Evolutionary conservation across 2,329 filamentous ascomycete species (phyloP), one percentile per base, ranked within the genome.

Genomic region (Paraphaeosphaeria minitans): DNA sequence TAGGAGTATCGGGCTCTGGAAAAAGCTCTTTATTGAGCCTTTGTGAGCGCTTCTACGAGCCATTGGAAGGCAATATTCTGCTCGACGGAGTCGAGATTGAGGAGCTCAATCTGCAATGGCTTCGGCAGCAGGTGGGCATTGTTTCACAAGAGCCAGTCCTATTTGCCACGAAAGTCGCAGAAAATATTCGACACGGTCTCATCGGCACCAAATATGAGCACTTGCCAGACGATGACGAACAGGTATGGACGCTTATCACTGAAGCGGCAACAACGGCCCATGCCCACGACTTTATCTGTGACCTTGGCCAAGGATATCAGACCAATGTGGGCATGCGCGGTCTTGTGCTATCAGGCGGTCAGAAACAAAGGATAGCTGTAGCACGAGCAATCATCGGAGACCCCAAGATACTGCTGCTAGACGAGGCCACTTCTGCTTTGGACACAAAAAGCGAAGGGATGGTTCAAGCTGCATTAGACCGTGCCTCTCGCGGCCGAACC

Each of bases 361-460:
- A 97, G 78, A 96, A 96, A 77, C 93, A 97, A 78, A 90, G 93
- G 66, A 94, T 97, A 72, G 92, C 93, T 13, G 96, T 97, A 77
- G 92, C 93, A 7, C 84, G 92, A 70, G 92, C 92, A 31, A 85
- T 96, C 59, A 90, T 96, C 45, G 92, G 89, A 35, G 90, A 96
- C 68, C 92, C 92, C 1, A 94, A 92, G 78, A 86, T 97, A 69
- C 83, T 97, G 0, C 83, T 97, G 0, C 87, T 97, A 8, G 93
- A 97, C 64, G 93, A 97, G 75, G 93, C 93, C 7, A 97, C 93
- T 0, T 93, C 90, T 37, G 92, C 92, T 4, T 83, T 97, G 0
- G 93, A 97, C 72, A 96, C 93, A 31, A 93, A 95, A 73, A 94
- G 91, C 0, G 93, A 97, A 79, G 91, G 91, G 43, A 19, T 37